Conservation (phyloP, 1,284 basidiomycete species). For the Tetrapyrgos nigripes region DNA sequence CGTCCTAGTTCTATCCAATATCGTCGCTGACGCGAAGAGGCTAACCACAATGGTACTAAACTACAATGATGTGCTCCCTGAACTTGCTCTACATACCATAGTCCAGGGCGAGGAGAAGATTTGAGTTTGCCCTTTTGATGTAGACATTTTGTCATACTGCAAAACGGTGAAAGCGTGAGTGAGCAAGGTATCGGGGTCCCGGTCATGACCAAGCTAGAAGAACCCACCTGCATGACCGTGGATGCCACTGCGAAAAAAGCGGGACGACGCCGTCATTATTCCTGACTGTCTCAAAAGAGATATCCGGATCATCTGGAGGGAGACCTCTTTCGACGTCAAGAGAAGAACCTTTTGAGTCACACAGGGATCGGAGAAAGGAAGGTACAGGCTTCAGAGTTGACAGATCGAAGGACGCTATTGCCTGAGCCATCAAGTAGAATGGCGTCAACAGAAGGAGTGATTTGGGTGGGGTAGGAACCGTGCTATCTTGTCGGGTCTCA, state of each 20-base stretch:
- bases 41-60: conserved; percentile 48
- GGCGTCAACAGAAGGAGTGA: conserved; percentile 22
- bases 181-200: too few species aligned
- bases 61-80: conserved; percentile 46
- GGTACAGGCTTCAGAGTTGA: conserved; percentile 41
- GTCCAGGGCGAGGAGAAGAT: conserved; percentile 36
- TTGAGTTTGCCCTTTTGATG: conserved; percentile 24
- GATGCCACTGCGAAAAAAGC: conserved; percentile 61
- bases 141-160: conserved; percentile 22
- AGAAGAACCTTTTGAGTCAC: background rate
- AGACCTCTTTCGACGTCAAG: conserved; percentile 1
- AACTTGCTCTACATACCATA: conserved; percentile 50
- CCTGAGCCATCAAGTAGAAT: conserved; percentile 30
- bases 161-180: background rate
- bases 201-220: too few species aligned
- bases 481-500: conserved; percentile 9
- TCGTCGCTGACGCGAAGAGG: conserved; percentile 38
- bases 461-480: conserved; percentile 13
- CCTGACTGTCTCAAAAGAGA: conserved; percentile 33
- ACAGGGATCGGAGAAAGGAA: conserved; percentile 33
- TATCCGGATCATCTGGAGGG: background rate
- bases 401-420: conserved; percentile 45
- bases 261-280: conserved; percentile 59
- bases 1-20: conserved; percentile 48
- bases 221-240: conserved; percentile 48